These are phyloP conservation scores for Mycena vitilis DNA, from an alignment of 768 basidiomycete species.

Conservation along the genomic window DNA sequence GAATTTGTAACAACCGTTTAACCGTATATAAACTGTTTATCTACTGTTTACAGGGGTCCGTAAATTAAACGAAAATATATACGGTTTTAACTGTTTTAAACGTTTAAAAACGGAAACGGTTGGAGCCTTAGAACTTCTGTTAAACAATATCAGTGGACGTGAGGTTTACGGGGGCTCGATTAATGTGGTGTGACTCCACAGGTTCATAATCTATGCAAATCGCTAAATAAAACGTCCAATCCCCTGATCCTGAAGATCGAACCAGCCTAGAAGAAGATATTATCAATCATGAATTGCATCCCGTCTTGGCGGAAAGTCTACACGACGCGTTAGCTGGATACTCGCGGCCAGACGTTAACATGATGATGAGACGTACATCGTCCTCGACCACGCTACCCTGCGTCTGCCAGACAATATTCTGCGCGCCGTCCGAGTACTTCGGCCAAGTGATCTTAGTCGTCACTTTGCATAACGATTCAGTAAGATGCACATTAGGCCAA, in stretches of 20 bases:
- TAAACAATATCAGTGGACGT: no score
- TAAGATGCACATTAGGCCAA: neutral
- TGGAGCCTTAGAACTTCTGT: no score
- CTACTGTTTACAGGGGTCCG: no score
- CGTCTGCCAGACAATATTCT: slow-evolving; percentile 29
- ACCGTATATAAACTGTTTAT: no score
- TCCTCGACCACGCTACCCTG: slow-evolving; percentile 17
- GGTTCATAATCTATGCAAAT: neutral
- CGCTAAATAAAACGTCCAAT: neutral
- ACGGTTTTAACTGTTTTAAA: no score
- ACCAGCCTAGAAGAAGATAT: slow-evolving; percentile 12
- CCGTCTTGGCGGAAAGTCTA: slow-evolving; percentile 20
- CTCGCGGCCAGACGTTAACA: neutral
- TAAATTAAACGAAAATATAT: no score
- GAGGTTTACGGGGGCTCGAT: no score
- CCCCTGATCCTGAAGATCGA: neutral
- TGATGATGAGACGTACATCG: slow-evolving; percentile 13
- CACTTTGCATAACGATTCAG: slow-evolving; percentile 5
- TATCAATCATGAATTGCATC: slow-evolving; percentile 31
- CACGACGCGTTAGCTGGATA: neutral
- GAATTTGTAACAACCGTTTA: no score
- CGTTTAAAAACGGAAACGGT: no score
- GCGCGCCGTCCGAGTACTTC: slow-evolving; percentile 12
- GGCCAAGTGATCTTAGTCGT: slow-evolving; percentile 21
- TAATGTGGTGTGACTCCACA: neutral